Percentiles rank a stretch among this genome's conserved stretches.
Evolutionary conservation across 116 monocot genomes (phyloP).

Genomic region (Phalaenopsis hybrid): DNA sequence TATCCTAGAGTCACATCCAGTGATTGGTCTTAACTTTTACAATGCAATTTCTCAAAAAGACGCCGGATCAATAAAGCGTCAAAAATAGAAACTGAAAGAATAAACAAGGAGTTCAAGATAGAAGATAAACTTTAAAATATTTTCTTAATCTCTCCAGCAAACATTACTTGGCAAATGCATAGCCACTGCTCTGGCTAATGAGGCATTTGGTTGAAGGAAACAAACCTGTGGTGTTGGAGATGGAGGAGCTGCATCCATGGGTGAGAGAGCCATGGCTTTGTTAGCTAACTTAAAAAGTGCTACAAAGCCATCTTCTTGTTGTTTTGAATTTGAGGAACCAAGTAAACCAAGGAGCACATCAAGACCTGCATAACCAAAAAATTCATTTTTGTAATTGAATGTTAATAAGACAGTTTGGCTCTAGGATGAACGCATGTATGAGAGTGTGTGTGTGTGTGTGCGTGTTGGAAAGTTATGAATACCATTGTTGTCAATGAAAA

Average conservation of each 20-base stretch:
- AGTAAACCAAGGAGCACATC: constrained; percentile 85
- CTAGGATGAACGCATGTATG: neutral
- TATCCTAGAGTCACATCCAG: neutral
- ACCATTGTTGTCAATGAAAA: constrained; percentile 95
- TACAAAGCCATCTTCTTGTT: constrained; percentile 77
- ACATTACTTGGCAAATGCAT: neutral
- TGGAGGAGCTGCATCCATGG: constrained; percentile 82
- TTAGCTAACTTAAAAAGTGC: constrained; percentile 81
- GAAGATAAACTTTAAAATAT: neutral
- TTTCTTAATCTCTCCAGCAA: neutral
- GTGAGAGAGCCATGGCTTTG: constrained; percentile 74
- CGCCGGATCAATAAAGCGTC: neutral
- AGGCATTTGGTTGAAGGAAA: neutral
- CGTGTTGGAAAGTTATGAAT: neutral
- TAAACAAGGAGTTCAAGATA: neutral
- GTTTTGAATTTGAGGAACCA: constrained; percentile 56
- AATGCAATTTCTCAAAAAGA: neutral
- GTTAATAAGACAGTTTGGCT: neutral
- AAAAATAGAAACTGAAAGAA: neutral
- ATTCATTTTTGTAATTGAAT: neutral
- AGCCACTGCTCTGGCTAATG: neutral
- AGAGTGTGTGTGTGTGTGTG: too few species aligned
- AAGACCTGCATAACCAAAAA: constrained; percentile 48
- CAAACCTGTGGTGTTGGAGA: constrained; percentile 95
- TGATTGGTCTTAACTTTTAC: neutral